A percentile compares a stretch with the other conserved stretches of the same genome.
phyloP scores from a whole-genome alignment of 2,329 filamentous ascomycete species.

The Verticillium alfalfae region DNA sequence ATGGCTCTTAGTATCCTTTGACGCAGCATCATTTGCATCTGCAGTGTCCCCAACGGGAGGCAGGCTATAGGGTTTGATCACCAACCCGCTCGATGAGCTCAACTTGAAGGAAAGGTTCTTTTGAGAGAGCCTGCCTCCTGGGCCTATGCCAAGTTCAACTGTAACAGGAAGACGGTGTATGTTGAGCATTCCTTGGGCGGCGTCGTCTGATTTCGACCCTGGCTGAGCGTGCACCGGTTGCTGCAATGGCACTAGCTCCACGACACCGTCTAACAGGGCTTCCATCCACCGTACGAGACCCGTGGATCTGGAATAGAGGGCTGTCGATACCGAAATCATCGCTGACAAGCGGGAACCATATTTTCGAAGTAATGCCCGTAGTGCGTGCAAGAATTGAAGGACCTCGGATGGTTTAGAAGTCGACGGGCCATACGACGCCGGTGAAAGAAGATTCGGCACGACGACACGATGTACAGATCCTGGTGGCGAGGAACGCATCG shows the following conservation, averaged over 20 bases:
- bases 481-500: slow-evolving; percentile 50
- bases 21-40: neutral
- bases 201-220: slow-evolving; percentile 55
- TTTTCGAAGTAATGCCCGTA: slow-evolving; percentile 69
- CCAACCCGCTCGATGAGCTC: slow-evolving; percentile 71
- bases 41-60: slow-evolving; percentile 68
- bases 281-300: slow-evolving; percentile 85
- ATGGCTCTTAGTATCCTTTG: neutral
- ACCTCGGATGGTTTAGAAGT: slow-evolving; percentile 66
- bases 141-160: slow-evolving; percentile 82
- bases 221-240: slow-evolving; percentile 48
- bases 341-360: slow-evolving; percentile 62
- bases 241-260: slow-evolving; percentile 72
- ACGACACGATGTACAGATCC: slow-evolving; percentile 72
- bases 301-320: slow-evolving; percentile 69
- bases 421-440: slow-evolving; percentile 71
- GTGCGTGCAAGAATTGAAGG: slow-evolving; percentile 73
- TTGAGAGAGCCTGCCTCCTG: slow-evolving; percentile 60
- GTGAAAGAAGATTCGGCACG: slow-evolving; percentile 80
- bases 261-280: slow-evolving; percentile 73
- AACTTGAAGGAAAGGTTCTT: slow-evolving; percentile 90
- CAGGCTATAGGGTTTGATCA: slow-evolving; percentile 83
- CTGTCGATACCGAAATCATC: slow-evolving; percentile 71
- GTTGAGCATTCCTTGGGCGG: slow-evolving; percentile 78
- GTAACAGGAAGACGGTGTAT: slow-evolving; percentile 79